Base-by-base conservation (phyloP, 208 protist genomes). In the Eutreptiella sp. region DNA sequence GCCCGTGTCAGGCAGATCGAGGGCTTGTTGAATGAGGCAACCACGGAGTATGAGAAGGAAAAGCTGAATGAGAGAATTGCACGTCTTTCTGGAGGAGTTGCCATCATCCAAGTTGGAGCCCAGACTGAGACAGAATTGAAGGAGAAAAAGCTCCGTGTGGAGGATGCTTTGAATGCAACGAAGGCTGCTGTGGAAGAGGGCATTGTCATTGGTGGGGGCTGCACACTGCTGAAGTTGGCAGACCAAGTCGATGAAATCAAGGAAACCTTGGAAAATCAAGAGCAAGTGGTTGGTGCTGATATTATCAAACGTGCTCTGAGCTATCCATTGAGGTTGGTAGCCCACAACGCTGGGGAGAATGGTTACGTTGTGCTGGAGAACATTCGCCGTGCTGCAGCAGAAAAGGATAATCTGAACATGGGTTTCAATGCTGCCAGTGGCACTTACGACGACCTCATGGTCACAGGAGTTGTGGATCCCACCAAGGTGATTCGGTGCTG, bases 71-170 rank as follows among this genome's bases (percentile, higher is more conserved):
- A 89, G 65, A 78, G 90, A 46, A 70, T 96, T 9, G 90, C 88
- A 26, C 89, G 90, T 45, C 78, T 97, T 4, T 62, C 63, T 7
- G 85, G 87, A 48, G 90, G 91, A 42, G 81, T 89, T 43, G 84
- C 80, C 38, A 68, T 89, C 1, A 59, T 89, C 41, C 81, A 83
- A 35, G 73, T 93, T 41, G 92, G 92, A 28, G 92, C 91, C 48
- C 72, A 77, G n/a, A 81, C 70, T 24, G 92, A 97, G 64, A 85
- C 94, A 5, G 91, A 97, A 76, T 90, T 96, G 1, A 70, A 73
- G 59, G 92, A 97, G 73, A 91, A 85, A 70, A 96, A 94, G 70
- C 91, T 96, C 73, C 71, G 90, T 39, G 73, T 96, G 24, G 80
- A 75, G 5, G 92, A 97, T 66, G 92, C 92, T 9, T 76, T 97